Base-by-base conservation (phyloP, 2,329 filamentous ascomycete genomes). In the Plectosphaerella plurivora region DNA sequence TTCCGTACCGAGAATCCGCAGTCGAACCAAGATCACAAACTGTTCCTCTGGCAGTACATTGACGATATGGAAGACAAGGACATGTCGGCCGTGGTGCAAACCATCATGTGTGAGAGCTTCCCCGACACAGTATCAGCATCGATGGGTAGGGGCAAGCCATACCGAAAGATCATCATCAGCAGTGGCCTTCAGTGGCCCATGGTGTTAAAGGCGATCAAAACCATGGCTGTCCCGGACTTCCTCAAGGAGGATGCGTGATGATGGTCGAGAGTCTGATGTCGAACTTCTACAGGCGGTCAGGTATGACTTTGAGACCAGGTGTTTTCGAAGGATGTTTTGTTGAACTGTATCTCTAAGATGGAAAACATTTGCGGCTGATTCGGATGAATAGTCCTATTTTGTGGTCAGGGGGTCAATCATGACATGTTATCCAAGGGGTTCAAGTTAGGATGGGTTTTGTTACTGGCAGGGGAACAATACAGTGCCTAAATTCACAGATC, bases 1-100 rank as follows among this genome's bases (percentile, higher is more conserved):
- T 45, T 24, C 42, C 37, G 24, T 3, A 10, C 28, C 3, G 39
- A 51, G 15, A 22, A 37, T n/a, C 49, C 49, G 9, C 24, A n/a
- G n/a, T 16, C 28, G 11, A 28, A 11, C 7, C 16, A 22, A 4
- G 49, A 12, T 8, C 49, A 51, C 20, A 51, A 24, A 18, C n/a
- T 36, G 10, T 36, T 51, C 16, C n/a, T 51, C 11, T 51, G 42
- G 49, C 24, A 45, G 15, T 51, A 45, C 28, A 36, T 51, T 16
- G 49, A 51, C 36, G 28, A 45, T 33, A 28, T 51, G 18, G 49
- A 46, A 16, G 49, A 51, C 42, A 46, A 51, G 36, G 42, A 46
- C 11, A 45, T 51, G 49, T 46, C 49, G 6, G 11, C 12, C 2
- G 24, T 37, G 24, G 45, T 51, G 39, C 49, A 51, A 22, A 20